Conservation (phyloP, 2,329 filamentous ascomycete genomes). For the Aspergillus sp. region DNA sequence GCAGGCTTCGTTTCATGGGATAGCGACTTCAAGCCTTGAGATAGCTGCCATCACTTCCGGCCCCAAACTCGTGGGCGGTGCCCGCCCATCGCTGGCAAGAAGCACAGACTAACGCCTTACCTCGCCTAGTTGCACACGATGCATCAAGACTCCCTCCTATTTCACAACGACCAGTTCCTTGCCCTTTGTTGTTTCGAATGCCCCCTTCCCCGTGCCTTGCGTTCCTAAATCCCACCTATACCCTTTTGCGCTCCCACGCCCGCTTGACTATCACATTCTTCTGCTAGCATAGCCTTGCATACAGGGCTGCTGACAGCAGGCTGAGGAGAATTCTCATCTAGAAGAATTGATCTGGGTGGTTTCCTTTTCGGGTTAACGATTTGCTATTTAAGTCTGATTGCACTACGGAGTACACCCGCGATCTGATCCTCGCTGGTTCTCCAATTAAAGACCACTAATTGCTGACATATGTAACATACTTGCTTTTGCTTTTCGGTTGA, state of each 20-base stretch:
- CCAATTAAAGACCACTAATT: neutral
- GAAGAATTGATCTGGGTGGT: neutral
- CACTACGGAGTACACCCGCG: slow-evolving; percentile 9
- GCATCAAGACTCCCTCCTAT: slow-evolving; percentile 29
- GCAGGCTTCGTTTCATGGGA: neutral
- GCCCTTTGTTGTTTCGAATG: slow-evolving; percentile 18
- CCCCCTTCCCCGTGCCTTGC: slow-evolving; percentile 27
- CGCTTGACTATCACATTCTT: slow-evolving; percentile 19
- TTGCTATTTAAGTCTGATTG: slow-evolving; percentile 11
- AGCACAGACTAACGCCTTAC: slow-evolving; percentile 26
- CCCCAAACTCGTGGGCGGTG: slow-evolving; percentile 3
- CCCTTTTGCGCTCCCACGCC: neutral
- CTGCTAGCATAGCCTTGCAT: slow-evolving; percentile 10
- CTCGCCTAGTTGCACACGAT: slow-evolving; percentile 37
- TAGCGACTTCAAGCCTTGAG: neutral
- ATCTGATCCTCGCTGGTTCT: neutral
- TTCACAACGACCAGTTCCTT: slow-evolving; percentile 29
- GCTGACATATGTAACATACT: slow-evolving; percentile 22
- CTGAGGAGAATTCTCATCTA: neutral
- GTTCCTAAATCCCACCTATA: slow-evolving; percentile 24
- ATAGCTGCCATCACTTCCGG: neutral
- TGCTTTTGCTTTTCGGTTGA: neutral
- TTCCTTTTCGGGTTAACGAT: slow-evolving; percentile 10
- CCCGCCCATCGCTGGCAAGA: slow-evolving; percentile 23
- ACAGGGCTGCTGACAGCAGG: neutral